Evolutionary conservation across 257 asterid species (phyloP), one percentile per base, ranked within the genome.

Genomic region (Solanum sejunctum): DNA sequence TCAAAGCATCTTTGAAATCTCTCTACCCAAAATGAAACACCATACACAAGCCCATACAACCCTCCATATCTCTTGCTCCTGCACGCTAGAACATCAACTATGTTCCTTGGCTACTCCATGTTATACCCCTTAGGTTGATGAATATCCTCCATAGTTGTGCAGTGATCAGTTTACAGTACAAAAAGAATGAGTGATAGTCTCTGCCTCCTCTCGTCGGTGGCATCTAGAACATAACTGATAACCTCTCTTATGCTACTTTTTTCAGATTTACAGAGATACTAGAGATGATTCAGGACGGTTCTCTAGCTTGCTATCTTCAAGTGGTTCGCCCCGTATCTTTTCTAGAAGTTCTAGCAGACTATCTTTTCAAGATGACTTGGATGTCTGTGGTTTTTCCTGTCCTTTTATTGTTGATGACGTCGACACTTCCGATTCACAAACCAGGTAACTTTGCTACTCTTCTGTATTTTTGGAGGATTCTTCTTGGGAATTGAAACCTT

Each of bases 391-490:
- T 84, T 94, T 93, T 81, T 89, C 98, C 18, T 94, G 93, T 90
- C 99, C 98, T 36, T 97, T 97, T 91, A 92, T 97, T 90, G 98
- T 97, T 86, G 99, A 97, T 89, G 99, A 97, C 61, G 93, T 95
- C 58, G 99, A 96, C 80, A 90, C 91, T 84, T 91, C 93, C 67
- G 96, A 93, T 86, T 89, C 87, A 87, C 93, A 86, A 70, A 87
- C 93, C 84, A 92, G 97, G 98, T 95, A 91, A 81, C 84, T 88
- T 32, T 39, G 26, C 60, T 84, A 63, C 18, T 83, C 51, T 61
- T 60, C 32, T 28, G 61, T 58, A 57, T 70, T 5, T 82, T 55
- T 64, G 11, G 51, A 82, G 54, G 61, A 36, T 82, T 70, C 63
- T 57, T 21, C 81, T 32, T 26, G 49, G 7, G 5, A 63, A 55